Base-by-base conservation (phyloP, 2,329 filamentous ascomycete genomes). In the Nannizzia gypsea region DNA sequence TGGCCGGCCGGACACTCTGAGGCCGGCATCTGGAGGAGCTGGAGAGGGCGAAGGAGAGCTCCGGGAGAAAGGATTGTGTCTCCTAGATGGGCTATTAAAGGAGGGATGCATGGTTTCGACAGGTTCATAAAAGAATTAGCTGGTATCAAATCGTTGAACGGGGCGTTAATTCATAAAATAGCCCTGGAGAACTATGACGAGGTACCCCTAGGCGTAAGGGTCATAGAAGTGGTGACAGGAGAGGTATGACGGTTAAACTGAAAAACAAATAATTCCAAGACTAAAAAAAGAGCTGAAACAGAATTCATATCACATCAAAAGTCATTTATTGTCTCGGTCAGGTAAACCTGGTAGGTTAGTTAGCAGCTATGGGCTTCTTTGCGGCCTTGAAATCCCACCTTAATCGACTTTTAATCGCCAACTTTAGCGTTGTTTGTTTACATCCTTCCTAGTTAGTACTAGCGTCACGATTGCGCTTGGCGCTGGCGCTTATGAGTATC, bases 21-120 rank as follows among this genome's bases (percentile, higher is more conserved):
- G 36, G 38, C 65, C 34, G 62, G 64, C 64, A 36, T 69, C 66
- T 40, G 68, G 67, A 3, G 83, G 79, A 56, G 77, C 80, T 46
- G 87, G 81, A 34, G 88, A 88, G 22, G 86, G 80, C 15, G 88
- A 86, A 50, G 80, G 77, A 58, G 84, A 77, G 65, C 74, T 83
- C 69, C 89, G 83, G 62, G 81, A 80, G 71, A 96, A 95, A 15
- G 89, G 88, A 75, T 89, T 92, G 71, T 84, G 88, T 68, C 90
- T 86, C 78, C 86, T 88, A 71, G 86, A 82, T 66, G 85, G 83
- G 73, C 83, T 82, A 72, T 80, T 83, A 67, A 80, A 77, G 71
- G 80, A 80, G 59, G 75, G 77, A 69, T 78, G 78, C 80, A 83
- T 83, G 64, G 57, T 64, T 64, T 26, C 20, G 40, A 6, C 6